Percentiles rank a stretch among this genome's conserved stretches.
Conservation (phyloP, 306 rosid genomes). For the Lagenaria siceraria region DNA sequence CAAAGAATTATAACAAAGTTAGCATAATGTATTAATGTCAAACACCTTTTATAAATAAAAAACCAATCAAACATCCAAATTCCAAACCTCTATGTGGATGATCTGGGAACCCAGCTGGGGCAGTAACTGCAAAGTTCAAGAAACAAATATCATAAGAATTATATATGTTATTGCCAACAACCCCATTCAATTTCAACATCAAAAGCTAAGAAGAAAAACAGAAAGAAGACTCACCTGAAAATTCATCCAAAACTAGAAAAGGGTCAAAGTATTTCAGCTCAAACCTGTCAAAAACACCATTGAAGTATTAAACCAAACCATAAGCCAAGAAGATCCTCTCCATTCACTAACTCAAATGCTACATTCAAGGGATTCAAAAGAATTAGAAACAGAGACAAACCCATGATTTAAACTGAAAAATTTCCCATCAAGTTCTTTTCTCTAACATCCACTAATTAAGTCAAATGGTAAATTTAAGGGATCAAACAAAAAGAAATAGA, state of each 20-base stretch:
- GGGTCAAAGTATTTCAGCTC: slow-evolving; percentile 93
- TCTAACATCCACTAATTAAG: not conserved
- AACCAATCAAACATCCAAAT: not conserved
- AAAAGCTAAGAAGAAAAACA: not conserved
- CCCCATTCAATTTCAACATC: not conserved
- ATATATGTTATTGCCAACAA: not conserved
- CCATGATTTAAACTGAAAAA: not conserved
- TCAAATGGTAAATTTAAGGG: not conserved
- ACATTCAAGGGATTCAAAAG: not conserved
- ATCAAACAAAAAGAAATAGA: not conserved
- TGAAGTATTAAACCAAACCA: slow-evolving; percentile 5
- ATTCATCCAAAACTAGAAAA: slow-evolving; percentile 83
- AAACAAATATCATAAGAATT: not conserved
- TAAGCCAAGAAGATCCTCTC: not conserved
- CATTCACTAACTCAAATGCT: not conserved
- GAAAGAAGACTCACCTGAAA: slow-evolving; percentile 54
- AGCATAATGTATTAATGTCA: not conserved
- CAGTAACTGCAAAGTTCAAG: slow-evolving; percentile 43
- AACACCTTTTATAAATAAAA: not conserved
- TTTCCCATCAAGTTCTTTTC: not conserved
- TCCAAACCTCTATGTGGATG: slow-evolving; percentile 90
- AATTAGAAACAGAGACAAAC: not conserved
- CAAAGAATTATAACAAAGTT: slow-evolving; percentile 4
- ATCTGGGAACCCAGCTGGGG: slow-evolving; percentile 98
- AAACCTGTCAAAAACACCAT: slow-evolving; percentile 36